Base-by-base conservation (phyloP, 345 rosid species). In the Acer yangbiense region DNA sequence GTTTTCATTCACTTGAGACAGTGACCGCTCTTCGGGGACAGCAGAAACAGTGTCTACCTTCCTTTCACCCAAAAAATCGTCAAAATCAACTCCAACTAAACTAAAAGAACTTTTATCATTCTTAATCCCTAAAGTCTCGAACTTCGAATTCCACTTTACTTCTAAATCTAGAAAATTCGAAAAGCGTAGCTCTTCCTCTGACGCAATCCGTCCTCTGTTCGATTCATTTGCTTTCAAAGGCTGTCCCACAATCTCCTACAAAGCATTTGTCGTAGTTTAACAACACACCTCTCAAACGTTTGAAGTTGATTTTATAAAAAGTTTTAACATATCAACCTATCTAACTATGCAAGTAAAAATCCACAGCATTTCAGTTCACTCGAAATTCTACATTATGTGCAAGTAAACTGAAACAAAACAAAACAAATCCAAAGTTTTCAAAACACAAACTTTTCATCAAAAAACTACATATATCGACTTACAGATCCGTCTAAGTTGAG, bases 401-500 rank as follows among this genome's bases (percentile, higher is more conserved):
- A 7, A 57, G 20, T 4, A 16, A 54, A n/a, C 18, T 16, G 21
- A 57, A 16, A 16, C 6, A 16, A 57, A n/a, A 17, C n/a, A 57
- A 57, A n/a, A 17, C n/a, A 17, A 17, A 57, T 46, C 41, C 32
- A 65, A 12, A 66, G 12, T 46, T 46, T 46, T 46, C 11, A 50
- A 75, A 65, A 18, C 0, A 44, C 11, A 6, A 57, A 13, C 14
- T 14, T 23, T 9, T 44, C 6, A 11, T n/a, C 16, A 58, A 7
- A 58, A 83, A 23, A 52, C 66, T 71, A 62, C 20, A 77, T 44
- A 63, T 43, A 43, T 21, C 11, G n/a, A 72, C 86, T 84, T 76
- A 95, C 98, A 81, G 93, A 87, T 92, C 93, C 98, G 71, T 95
- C 87, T n/a, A 95, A 84, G 68, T 76, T 71, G 7, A 95, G 91